These are phyloP conservation scores for Fragosphaeria purpurea DNA, from an alignment of 2,329 filamentous ascomycete genomes.

Conservation along the genomic window DNA sequence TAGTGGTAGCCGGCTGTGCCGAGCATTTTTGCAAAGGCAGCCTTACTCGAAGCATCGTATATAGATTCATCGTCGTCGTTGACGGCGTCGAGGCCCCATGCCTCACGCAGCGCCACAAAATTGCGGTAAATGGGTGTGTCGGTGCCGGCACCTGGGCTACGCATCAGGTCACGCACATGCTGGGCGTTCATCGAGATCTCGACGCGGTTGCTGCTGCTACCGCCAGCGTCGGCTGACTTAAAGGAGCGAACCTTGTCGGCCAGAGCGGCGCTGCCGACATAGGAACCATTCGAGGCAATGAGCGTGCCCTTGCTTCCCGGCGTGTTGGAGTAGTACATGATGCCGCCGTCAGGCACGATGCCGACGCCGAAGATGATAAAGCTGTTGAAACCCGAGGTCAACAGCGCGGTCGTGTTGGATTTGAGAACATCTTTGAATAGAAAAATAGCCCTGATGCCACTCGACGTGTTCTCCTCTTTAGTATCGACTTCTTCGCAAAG, in stretches of 20 bases:
- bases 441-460: slow-evolving; percentile 22
- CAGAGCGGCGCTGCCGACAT: slow-evolving; percentile 34
- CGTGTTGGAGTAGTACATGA: slow-evolving; percentile 36
- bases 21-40: slow-evolving; percentile 31
- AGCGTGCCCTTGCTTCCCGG: slow-evolving; percentile 26
- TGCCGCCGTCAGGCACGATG: slow-evolving; percentile 30
- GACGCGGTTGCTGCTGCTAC: neutral
- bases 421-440: slow-evolving; percentile 35
- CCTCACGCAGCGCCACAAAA: slow-evolving; percentile 28
- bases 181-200: slow-evolving; percentile 34
- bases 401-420: slow-evolving; percentile 30
- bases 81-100: slow-evolving; percentile 31
- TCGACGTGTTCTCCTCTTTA: neutral
- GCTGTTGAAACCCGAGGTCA: slow-evolving; percentile 31
- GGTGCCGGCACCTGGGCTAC: slow-evolving; percentile 22
- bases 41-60: slow-evolving; percentile 32
- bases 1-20: slow-evolving; percentile 31
- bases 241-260: too few relatives aligned
- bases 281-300: slow-evolving; percentile 29
- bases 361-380: slow-evolving; percentile 35
- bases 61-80: slow-evolving; percentile 36
- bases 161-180: slow-evolving; percentile 29
- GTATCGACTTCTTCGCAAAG: too few relatives aligned
- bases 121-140: slow-evolving; percentile 28
- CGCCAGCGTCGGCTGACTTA: too few relatives aligned